phyloP scores from a whole-genome alignment of 345 rosid genomes.

The Ceriops zippeliana region DNA sequence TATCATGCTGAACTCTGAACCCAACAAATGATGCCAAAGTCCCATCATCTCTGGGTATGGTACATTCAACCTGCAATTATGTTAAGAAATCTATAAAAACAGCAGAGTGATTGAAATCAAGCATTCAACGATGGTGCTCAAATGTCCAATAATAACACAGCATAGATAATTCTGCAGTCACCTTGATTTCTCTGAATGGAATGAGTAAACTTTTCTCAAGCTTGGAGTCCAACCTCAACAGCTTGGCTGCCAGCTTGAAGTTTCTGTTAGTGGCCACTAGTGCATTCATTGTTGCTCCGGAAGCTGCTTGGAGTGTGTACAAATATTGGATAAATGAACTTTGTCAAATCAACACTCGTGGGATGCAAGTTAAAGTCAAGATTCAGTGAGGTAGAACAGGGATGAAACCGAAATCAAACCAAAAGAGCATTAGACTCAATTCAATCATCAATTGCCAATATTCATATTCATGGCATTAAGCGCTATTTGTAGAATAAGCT shows the following conservation, averaged over 20 bases:
- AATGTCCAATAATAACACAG: not conserved
- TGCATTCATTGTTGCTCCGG: conserved; percentile 70
- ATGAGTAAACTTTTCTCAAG: conserved; percentile 91
- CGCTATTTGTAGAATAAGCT: no score
- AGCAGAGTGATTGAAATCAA: not conserved
- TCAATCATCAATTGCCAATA: no score
- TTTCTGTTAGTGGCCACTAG: conserved; percentile 94
- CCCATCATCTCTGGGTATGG: conserved; percentile 92
- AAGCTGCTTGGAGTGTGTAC: conserved; percentile 6
- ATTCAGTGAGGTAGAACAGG: no score
- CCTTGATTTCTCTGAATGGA: conserved; percentile 98
- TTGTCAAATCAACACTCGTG: not conserved
- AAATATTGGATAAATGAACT: conserved; percentile 11
- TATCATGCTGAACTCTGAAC: conserved; percentile 92
- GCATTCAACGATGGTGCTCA: not conserved
- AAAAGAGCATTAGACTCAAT: no score
- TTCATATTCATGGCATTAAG: no score
- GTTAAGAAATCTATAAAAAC: conserved; percentile 7
- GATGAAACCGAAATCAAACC: no score
- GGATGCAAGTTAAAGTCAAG: not conserved
- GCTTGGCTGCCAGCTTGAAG: conserved; percentile 83
- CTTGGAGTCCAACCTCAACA: conserved; percentile 90
- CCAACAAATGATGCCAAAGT: conserved; percentile 85
- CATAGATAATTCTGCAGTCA: conserved; percentile 13
- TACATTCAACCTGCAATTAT: conserved; percentile 75